Evolutionary conservation across 1,284 basidiomycete genomes (phyloP).

Genomic region (Phlebopus sp.): DNA sequence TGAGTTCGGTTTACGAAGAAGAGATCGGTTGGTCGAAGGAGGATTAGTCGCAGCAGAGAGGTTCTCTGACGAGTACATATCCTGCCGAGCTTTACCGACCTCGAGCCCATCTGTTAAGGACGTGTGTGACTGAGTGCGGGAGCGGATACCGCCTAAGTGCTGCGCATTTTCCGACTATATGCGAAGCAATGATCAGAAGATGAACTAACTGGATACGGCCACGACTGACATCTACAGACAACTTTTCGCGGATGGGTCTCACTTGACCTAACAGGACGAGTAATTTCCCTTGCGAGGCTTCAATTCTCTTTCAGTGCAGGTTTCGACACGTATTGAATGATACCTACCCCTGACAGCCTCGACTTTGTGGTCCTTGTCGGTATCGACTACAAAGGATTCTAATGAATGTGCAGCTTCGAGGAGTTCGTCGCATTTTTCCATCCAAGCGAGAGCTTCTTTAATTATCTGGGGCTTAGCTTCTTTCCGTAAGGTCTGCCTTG

Average conservation of each 20-base stretch:
- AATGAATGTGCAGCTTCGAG: not conserved
- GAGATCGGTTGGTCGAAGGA: too few species aligned
- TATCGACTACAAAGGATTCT: not conserved
- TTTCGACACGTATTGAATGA: not conserved
- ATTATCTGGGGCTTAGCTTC: not conserved
- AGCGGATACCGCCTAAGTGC: too few species aligned
- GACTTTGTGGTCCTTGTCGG: not conserved
- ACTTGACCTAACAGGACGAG: not conserved
- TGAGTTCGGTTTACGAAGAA: too few species aligned
- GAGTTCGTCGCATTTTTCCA: not conserved
- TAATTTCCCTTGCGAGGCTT: not conserved
- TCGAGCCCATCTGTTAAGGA: too few species aligned
- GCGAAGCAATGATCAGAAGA: too few species aligned
- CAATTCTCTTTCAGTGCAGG: not conserved
- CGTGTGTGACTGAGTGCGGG: too few species aligned
- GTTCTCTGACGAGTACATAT: too few species aligned
- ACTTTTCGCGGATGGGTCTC: not conserved
- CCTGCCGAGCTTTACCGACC: too few species aligned
- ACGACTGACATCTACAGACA: not conserved
- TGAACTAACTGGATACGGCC: not conserved
- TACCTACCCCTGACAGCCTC: not conserved
- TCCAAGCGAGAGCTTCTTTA: not conserved
- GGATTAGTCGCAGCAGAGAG: too few species aligned
- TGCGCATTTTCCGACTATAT: too few species aligned
- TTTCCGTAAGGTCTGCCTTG: not conserved